Conservation (phyloP, 2,329 filamentous ascomycete species). For the Cladosporium sphaerospermum region DNA sequence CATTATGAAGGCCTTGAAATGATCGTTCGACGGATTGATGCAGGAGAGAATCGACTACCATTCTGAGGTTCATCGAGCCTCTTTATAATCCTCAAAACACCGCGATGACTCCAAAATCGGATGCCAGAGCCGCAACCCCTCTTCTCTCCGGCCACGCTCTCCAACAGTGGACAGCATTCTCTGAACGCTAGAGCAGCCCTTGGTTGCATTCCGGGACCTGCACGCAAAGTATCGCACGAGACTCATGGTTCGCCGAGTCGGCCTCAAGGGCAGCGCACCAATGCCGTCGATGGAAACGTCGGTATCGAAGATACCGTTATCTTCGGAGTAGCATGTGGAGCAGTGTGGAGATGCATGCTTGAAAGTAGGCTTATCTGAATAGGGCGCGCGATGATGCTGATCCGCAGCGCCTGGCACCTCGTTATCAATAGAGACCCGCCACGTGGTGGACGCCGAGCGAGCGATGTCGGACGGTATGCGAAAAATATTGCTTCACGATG, state of each 20-base stretch:
- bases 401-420: neutral
- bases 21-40: neutral
- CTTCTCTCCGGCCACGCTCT: too few species aligned
- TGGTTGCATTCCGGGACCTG: too few species aligned
- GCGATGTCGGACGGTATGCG: neutral
- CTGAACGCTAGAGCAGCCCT: too few species aligned
- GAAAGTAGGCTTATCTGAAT: neutral
- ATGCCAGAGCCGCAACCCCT: too few species aligned
- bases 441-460: neutral
- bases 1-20: constrained; percentile 12
- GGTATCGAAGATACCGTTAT: constrained; percentile 2
- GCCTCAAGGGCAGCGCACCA: constrained; percentile 1
- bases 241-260: neutral
- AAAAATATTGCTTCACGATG: neutral
- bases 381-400: too few species aligned
- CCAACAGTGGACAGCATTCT: too few species aligned
- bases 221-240: too few species aligned
- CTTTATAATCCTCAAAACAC: too few species aligned
- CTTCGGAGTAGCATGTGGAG: constrained; percentile 3
- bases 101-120: too few species aligned
- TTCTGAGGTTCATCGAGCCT: too few species aligned
- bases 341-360: neutral
- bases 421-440: constrained; percentile 1
- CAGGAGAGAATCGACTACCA: neutral
- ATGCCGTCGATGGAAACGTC: neutral